phyloP scores from a whole-genome alignment of 2,329 filamentous ascomycete genomes.

The Ophiostoma novo-ulmi region DNA sequence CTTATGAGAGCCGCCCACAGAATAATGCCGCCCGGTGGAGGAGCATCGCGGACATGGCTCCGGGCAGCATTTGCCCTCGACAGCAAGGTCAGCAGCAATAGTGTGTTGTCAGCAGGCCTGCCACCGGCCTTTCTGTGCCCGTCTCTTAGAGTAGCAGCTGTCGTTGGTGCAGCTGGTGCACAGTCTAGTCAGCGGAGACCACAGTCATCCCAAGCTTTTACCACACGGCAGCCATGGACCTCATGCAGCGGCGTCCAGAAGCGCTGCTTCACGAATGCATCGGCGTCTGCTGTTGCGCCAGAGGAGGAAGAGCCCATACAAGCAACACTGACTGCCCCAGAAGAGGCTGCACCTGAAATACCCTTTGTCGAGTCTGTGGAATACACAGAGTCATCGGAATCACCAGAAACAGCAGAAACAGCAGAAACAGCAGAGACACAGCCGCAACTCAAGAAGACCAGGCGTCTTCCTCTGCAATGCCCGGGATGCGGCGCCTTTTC shows the following conservation, averaged over 20 bases:
- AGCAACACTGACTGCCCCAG: background rate
- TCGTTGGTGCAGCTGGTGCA: background rate
- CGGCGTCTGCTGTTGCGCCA: background rate
- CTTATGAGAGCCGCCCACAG: background rate
- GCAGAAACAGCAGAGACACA: background rate
- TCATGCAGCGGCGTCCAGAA: background rate
- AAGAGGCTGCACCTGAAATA: background rate
- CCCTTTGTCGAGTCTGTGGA: background rate
- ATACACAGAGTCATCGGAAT: background rate
- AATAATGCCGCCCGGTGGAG: constrained; percentile 20
- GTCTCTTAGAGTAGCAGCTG: constrained; percentile 10
- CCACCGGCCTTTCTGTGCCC: constrained; percentile 27
- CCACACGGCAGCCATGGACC: background rate
- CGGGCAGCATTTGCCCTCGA: constrained; percentile 24
- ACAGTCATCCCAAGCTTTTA: background rate
- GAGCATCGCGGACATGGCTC: constrained; percentile 23
- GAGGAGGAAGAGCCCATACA: background rate
- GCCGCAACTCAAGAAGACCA: background rate
- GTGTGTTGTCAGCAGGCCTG: background rate
- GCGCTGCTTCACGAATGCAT: constrained; percentile 6
- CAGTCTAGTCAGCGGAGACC: background rate
- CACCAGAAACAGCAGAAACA: too few species aligned
- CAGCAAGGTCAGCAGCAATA: background rate
- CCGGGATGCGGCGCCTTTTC: constrained; percentile 61
- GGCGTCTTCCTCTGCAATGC: constrained; percentile 51